Conservation (phyloP, 2,329 filamentous ascomycete genomes). For the Penicillium corylophilum region DNA sequence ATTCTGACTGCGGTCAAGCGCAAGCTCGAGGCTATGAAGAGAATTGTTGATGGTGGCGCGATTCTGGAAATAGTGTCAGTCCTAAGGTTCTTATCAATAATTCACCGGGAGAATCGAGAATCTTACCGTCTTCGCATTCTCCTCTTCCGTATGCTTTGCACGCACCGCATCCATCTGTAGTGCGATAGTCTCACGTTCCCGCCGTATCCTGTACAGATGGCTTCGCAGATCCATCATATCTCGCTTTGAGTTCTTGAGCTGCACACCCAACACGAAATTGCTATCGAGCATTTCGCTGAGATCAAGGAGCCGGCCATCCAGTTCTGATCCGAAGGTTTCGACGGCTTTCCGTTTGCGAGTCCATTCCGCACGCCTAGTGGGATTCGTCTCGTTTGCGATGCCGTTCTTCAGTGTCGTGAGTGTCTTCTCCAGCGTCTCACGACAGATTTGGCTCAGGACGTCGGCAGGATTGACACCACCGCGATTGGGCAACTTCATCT, state of each 20-base stretch:
- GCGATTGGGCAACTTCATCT: conserved; percentile 39
- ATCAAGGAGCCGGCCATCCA: conserved; percentile 52
- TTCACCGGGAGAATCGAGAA: too few relatives aligned
- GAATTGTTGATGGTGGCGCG: conserved; percentile 44
- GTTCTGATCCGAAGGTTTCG: conserved; percentile 48
- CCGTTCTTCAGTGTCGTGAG: conserved; percentile 43
- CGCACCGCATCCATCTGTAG: conserved; percentile 52
- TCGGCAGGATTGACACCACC: conserved; percentile 53
- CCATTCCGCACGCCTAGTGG: conserved; percentile 40
- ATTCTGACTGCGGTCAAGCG: conserved; percentile 39
- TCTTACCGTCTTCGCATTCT: conserved; percentile 37
- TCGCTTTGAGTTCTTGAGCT: conserved; percentile 46
- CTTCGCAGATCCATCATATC: conserved; percentile 48
- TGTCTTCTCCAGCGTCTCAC: conserved; percentile 50
- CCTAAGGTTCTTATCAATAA: background rate
- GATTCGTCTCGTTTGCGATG: conserved; percentile 41
- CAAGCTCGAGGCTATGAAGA: conserved; percentile 43
- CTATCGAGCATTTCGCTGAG: conserved; percentile 54
- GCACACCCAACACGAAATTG: conserved; percentile 47
- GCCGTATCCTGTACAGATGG: conserved; percentile 50
- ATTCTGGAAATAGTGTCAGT: conserved; percentile 28
- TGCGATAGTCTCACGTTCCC: conserved; percentile 50
- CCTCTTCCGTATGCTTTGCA: conserved; percentile 40
- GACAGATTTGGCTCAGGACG: conserved; percentile 51
- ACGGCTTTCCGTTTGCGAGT: conserved; percentile 49